Evolutionary conservation across 164 flowering plant genomes (phyloP).

Genomic region (Kingdonia uniflora): DNA sequence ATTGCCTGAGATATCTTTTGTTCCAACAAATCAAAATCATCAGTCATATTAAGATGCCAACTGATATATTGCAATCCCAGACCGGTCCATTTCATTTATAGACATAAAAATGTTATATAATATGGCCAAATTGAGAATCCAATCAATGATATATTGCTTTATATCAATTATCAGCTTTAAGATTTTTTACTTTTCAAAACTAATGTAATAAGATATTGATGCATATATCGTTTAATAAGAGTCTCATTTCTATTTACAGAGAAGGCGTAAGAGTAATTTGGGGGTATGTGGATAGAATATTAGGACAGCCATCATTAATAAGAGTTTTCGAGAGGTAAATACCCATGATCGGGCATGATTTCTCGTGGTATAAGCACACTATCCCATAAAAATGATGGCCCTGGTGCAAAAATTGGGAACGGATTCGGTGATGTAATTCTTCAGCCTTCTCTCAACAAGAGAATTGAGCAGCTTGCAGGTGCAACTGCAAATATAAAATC

Average conservation of each 20-base stretch:
- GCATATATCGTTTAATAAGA: too few species aligned
- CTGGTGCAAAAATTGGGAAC: slow-evolving; percentile 33
- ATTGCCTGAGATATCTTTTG: too few species aligned
- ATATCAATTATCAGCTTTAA: too few species aligned
- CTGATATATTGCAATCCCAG: too few species aligned
- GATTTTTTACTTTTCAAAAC: too few species aligned
- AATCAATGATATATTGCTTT: too few species aligned
- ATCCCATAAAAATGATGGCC: slow-evolving; percentile 21
- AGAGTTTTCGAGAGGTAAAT: slow-evolving; percentile 92
- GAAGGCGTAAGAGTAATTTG: slow-evolving; percentile 95
- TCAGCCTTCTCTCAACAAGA: slow-evolving; percentile 70
- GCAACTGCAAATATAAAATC: slow-evolving; percentile 95
- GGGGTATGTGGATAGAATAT: slow-evolving; percentile 91
- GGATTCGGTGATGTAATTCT: slow-evolving; percentile 90
- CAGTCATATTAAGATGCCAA: too few species aligned
- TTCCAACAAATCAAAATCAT: too few species aligned
- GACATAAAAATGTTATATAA: too few species aligned
- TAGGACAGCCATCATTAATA: slow-evolving; percentile 94
- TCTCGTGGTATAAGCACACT: slow-evolving; percentile 46
- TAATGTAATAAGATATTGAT: too few species aligned
- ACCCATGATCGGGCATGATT: slow-evolving; percentile 85
- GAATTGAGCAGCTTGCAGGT: slow-evolving; percentile 74
- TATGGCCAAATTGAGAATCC: too few species aligned
- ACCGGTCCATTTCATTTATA: too few species aligned
- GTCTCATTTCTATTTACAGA: slow-evolving; percentile 31